Conservation (phyloP, 2,329 filamentous ascomycete species). For the Orbilia oligospora region DNA sequence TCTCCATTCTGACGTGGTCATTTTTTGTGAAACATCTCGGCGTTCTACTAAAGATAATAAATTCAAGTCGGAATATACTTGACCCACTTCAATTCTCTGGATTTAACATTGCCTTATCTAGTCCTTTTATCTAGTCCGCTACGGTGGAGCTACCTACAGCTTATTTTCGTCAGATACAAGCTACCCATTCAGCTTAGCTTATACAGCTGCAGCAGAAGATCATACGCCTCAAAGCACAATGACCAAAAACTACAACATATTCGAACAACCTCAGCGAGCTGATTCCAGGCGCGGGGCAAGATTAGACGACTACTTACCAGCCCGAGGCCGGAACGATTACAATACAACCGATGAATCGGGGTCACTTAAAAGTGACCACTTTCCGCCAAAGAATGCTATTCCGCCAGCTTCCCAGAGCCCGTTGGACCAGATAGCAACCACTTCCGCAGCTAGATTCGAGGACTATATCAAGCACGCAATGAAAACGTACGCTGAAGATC, state of each 20-base stretch:
- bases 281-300: too few species aligned
- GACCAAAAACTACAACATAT: not conserved
- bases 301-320: not conserved
- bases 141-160: not conserved
- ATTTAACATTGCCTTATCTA: slow-evolving; percentile 3
- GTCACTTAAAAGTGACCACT: slow-evolving; percentile 1
- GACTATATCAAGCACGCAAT: slow-evolving; percentile 1
- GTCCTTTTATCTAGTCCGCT: too few species aligned
- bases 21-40: slow-evolving; percentile 33
- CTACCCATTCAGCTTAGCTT: slow-evolving; percentile 17
- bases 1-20: slow-evolving; percentile 42
- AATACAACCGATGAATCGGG: not conserved
- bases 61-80: not conserved
- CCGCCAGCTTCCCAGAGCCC: not conserved
- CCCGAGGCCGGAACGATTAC: not conserved
- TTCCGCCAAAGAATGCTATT: not conserved
- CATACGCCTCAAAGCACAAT: not conserved
- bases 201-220: not conserved
- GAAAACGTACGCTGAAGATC: slow-evolving; percentile 7
- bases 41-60: slow-evolving; percentile 4
- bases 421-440: not conserved
- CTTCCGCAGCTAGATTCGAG: not conserved
- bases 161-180: not conserved
- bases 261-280: not conserved
- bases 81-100: not conserved